These are phyloP conservation scores for Syzygium aromaticum DNA, from an alignment of 345 rosid genomes.

Conservation along the genomic window DNA sequence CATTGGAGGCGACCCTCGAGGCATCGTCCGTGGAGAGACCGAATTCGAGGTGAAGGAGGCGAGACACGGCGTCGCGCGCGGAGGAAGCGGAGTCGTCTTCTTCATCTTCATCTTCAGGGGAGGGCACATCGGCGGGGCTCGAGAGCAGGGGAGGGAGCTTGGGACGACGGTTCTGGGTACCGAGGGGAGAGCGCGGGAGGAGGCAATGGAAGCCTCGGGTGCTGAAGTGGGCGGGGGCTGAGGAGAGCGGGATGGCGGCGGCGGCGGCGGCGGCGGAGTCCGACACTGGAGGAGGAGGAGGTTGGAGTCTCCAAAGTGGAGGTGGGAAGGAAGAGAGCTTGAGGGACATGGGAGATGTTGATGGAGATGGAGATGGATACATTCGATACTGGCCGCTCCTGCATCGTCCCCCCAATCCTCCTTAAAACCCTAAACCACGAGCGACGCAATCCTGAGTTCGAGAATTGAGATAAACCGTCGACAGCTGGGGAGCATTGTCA, in stretches of 20 bases:
- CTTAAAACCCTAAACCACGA: not conserved
- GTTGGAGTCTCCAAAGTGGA: not conserved
- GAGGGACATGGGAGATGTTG: not conserved
- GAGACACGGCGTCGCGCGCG: conserved; percentile 41
- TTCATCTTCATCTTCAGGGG: not conserved
- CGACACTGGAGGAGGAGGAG: not conserved
- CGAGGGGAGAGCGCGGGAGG: not conserved
- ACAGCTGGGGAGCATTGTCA: too few species aligned
- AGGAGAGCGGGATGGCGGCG: not conserved
- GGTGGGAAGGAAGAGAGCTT: not conserved
- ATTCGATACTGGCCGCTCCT: not conserved
- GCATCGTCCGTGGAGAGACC: conserved; percentile 49
- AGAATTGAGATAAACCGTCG: not conserved
- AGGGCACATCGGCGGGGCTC: not conserved
- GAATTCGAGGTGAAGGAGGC: conserved; percentile 31
- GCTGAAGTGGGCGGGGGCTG: not conserved
- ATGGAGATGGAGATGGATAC: not conserved
- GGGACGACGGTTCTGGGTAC: not conserved
- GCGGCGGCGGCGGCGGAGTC: not conserved
- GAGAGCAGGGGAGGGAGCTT: not conserved
- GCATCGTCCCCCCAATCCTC: not conserved
- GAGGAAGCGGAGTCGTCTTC: not conserved
- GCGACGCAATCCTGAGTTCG: not conserved
- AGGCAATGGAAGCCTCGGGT: not conserved
- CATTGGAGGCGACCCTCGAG: conserved; percentile 30